Evolutionary conservation across 1,284 basidiomycete species (phyloP).

Genomic region (Ganoderma lingzhi): DNA sequence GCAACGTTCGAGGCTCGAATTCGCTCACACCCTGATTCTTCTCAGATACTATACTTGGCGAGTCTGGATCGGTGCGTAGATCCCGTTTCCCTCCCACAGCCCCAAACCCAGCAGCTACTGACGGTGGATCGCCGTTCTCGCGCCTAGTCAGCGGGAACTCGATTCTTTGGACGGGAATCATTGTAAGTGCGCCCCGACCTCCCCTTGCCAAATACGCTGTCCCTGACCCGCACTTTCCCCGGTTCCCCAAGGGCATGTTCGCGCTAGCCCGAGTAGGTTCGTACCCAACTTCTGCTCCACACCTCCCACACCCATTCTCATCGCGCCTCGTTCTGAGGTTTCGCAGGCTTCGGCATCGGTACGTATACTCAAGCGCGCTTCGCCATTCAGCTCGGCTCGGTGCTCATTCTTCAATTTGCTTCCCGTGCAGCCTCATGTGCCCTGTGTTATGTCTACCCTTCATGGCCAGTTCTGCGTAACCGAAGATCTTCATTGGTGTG

Average conservation of each 20-base stretch:
- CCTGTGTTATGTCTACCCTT: conserved; percentile 26
- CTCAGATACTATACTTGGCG: conserved; percentile 31
- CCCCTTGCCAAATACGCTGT: no score
- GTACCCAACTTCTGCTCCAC: conserved; percentile 6
- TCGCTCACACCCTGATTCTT: not conserved
- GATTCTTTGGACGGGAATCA: conserved; percentile 21
- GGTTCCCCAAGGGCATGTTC: conserved; percentile 25
- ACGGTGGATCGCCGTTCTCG: not conserved
- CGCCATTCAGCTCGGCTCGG: not conserved
- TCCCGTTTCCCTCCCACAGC: not conserved
- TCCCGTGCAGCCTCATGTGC: conserved; percentile 20
- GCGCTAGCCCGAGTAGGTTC: conserved; percentile 28
- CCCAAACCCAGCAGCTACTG: not conserved
- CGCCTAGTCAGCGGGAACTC: conserved; percentile 28
- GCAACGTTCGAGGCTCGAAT: not conserved
- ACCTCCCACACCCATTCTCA: not conserved
- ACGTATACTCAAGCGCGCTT: not conserved
- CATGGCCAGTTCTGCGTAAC: conserved; percentile 22
- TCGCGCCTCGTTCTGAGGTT: not conserved
- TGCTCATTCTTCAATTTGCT: not conserved
- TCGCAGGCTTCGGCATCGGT: conserved; percentile 31
- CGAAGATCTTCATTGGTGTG: conserved; percentile 23
- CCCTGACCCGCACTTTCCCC: not conserved
- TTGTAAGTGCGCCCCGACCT: conserved; percentile 19
- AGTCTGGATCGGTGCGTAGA: conserved; percentile 29